Base-by-base conservation (phyloP, 2,329 filamentous ascomycete genomes). In the Blumeria hordei region DNA sequence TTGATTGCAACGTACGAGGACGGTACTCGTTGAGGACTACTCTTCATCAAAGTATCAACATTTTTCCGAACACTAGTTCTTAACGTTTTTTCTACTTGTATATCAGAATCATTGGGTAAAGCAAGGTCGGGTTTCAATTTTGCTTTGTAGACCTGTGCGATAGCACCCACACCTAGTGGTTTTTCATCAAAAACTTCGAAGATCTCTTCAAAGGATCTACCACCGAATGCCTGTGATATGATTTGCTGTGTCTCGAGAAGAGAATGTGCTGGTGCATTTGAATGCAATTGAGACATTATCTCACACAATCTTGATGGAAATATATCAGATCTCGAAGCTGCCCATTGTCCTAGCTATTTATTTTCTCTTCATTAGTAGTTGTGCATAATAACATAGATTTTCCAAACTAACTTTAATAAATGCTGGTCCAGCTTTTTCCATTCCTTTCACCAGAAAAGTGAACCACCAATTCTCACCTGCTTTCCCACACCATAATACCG, bases 61-160 rank as follows among this genome's bases (percentile, higher is more conserved):
- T 88, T 93, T 61, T 80, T 87, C 58, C 77, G 75, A 49, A 95
- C 78, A 60, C 82, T 82, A 54, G 79, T 73, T 9, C 78, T 74
- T 11, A 93, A 65, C 37, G 78, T 80, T 16, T 70, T 69, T 50
- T 72, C 66, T 43, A 72, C 66, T 0, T 74, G 69, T 0, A 79
- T 66, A 54, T 81, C 77, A 18, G 70, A 66, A 50, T 80, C 73
- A 36, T 76, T 76, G 0, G 78, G 76, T 0, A 74, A 75, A 6
- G 84, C 80, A 54, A 96, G 70, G 61, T 85, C 81, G 0, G 84
- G 77, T 64, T 88, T 93, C 49, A 98, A 70, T 67, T 88, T 95
- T 0, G 92, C 92, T 65, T 87, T 93, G 74, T 98, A 98, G 2
- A 96, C 92, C 67, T 98, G 92, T 0, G 92, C 92, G 62, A 98